A percentile compares a stretch with the other conserved stretches of the same genome.
These are phyloP conservation scores for Sclerotinia sclerotiorum DNA, from an alignment of 2,329 filamentous ascomycete species.

Conservation along the genomic window DNA sequence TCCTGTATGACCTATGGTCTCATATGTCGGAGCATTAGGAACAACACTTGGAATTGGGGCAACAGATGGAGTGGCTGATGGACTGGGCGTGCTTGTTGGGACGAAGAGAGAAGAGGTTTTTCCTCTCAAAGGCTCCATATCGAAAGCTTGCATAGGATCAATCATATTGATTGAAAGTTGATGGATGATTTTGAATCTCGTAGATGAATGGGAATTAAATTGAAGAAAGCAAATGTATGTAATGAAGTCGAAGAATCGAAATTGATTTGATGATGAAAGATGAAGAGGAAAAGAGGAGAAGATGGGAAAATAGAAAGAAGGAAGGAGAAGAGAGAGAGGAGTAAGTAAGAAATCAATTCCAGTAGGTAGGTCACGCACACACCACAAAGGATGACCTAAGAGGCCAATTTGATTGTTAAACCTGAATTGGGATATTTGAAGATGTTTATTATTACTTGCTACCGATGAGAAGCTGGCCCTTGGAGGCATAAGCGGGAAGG, in stretches of 20 bases:
- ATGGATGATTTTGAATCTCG: neutral
- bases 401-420: neutral
- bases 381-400: neutral
- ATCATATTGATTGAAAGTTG: conserved; percentile 33
- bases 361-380: too few relatives aligned
- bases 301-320: neutral
- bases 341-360: neutral
- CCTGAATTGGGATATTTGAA: too few relatives aligned
- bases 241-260: too few relatives aligned
- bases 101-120: conserved; percentile 28
- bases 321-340: conserved; percentile 4
- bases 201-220: neutral
- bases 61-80: conserved; percentile 21
- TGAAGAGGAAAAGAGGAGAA: neutral
- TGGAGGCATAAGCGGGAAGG: too few relatives aligned
- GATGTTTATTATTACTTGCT: neutral
- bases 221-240: neutral
- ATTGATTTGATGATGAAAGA: neutral
- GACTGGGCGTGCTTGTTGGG: conserved; percentile 24
- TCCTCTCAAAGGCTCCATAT: conserved; percentile 23
- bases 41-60: conserved; percentile 33
- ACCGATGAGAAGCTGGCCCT: too few relatives aligned
- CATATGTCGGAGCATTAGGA: conserved; percentile 32
- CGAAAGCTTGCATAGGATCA: conserved; percentile 34
- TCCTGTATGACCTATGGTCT: conserved; percentile 34